phyloP scores from a whole-genome alignment of 306 rosid species.

The Trifolium pratense region DNA sequence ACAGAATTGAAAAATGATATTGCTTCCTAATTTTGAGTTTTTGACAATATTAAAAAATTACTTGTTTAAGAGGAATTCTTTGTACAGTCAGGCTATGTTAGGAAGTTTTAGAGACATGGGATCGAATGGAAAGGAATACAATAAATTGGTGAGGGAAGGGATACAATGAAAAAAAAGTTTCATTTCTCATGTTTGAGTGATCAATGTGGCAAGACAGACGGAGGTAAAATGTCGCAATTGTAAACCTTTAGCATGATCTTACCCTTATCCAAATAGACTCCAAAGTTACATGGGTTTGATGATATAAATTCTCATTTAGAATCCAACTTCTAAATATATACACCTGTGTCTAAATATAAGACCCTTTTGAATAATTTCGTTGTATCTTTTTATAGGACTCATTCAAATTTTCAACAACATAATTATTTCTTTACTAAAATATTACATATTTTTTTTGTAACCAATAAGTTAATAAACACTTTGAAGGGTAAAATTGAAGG shows the following conservation, averaged over 20 bases:
- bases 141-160: neutral
- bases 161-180: neutral
- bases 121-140: neutral
- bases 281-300: neutral
- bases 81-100: neutral
- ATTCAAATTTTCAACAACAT: neutral
- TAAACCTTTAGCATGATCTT: neutral
- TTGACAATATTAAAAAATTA: neutral
- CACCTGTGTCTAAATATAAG: neutral
- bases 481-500: neutral
- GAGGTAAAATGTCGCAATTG: neutral
- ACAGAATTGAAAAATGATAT: neutral
- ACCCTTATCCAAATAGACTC: neutral
- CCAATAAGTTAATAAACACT: neutral
- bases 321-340: neutral
- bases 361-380: neutral
- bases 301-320: neutral
- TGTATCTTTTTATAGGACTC: neutral
- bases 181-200: neutral
- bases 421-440: neutral
- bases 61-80: constrained; percentile 3
- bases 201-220: neutral
- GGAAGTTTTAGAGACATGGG: constrained; percentile 3
- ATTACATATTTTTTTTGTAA: neutral
- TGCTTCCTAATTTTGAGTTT: constrained; percentile 4